phyloP scores from a whole-genome alignment of 2,329 filamentous ascomycete genomes.

The Zymoseptoria tritici region DNA sequence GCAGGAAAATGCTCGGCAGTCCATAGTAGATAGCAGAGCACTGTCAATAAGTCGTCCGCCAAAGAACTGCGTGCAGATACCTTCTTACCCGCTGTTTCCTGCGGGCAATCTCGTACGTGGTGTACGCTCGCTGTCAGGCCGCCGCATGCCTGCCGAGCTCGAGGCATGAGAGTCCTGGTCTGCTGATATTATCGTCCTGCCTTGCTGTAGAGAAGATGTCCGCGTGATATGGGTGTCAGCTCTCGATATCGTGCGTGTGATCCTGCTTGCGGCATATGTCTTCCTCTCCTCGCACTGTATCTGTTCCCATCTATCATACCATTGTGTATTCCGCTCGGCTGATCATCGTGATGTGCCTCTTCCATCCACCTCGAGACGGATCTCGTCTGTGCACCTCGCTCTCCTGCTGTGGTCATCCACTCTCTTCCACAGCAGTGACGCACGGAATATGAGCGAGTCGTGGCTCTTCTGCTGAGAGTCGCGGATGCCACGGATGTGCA shows the following conservation, averaged over 20 bases:
- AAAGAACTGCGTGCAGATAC: background rate
- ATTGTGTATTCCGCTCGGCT: background rate
- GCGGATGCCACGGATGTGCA: background rate
- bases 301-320: background rate
- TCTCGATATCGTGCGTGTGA: background rate
- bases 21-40: background rate
- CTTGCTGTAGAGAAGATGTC: background rate
- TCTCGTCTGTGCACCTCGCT: background rate
- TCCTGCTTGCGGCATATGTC: background rate
- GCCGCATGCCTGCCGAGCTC: background rate
- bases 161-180: background rate
- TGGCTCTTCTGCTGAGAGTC: background rate
- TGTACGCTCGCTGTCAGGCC: background rate
- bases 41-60: background rate
- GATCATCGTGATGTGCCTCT: background rate
- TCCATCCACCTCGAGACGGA: background rate
- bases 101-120: background rate
- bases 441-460: background rate
- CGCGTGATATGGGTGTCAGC: background rate
- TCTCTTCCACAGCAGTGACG: background rate
- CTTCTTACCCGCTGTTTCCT: background rate
- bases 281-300: background rate
- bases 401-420: background rate
- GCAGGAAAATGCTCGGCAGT: background rate
- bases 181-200: background rate